A percentile compares a stretch with the other conserved stretches of the same genome.
Evolutionary conservation across 257 asterid genomes (phyloP).

Genomic region (Nicotiana sylvestris): DNA sequence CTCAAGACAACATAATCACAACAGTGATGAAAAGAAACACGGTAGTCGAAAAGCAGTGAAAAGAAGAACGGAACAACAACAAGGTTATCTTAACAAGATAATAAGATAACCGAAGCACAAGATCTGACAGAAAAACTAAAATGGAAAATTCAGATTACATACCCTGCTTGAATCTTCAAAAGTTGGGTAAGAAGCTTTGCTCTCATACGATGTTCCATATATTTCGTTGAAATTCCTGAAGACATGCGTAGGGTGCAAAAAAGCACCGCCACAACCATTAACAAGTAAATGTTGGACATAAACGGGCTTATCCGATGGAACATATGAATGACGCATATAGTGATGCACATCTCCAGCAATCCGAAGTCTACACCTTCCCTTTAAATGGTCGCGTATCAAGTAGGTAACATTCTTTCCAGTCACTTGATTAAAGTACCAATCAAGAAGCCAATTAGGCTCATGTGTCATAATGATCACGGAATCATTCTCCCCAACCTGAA

Average conservation of each 20-base stretch:
- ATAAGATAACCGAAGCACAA: too few species aligned
- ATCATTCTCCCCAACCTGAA: slow-evolving; percentile 74
- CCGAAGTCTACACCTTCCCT: slow-evolving; percentile 85
- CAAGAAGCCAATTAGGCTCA: slow-evolving; percentile 96
- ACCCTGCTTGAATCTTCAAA: slow-evolving; percentile 99
- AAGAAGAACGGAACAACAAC: too few species aligned
- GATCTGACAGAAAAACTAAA: background rate
- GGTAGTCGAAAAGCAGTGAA: too few species aligned
- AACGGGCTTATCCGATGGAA: slow-evolving; percentile 75
- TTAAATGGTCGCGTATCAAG: slow-evolving; percentile 76
- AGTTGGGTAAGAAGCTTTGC: slow-evolving; percentile 90
- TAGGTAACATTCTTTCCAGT: slow-evolving; percentile 77
- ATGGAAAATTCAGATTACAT: slow-evolving; percentile 8
- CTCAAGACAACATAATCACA: too few species aligned
- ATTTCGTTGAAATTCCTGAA: slow-evolving; percentile 61
- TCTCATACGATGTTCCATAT: slow-evolving; percentile 64
- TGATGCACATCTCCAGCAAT: slow-evolving; percentile 97
- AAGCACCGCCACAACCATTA: slow-evolving; percentile 99
- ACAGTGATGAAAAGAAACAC: too few species aligned
- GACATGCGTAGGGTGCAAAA: slow-evolving; percentile 97
- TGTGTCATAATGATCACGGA: slow-evolving; percentile 97
- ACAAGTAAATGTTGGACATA: slow-evolving; percentile 87
- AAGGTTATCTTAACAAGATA: too few species aligned
- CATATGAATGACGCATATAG: slow-evolving; percentile 90
- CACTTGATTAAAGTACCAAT: slow-evolving; percentile 79